Percentiles rank a stretch among this genome's conserved stretches.
Evolutionary conservation across 1,139 yeast genomes (phyloP).

Genomic region (Pichia sp.): DNA sequence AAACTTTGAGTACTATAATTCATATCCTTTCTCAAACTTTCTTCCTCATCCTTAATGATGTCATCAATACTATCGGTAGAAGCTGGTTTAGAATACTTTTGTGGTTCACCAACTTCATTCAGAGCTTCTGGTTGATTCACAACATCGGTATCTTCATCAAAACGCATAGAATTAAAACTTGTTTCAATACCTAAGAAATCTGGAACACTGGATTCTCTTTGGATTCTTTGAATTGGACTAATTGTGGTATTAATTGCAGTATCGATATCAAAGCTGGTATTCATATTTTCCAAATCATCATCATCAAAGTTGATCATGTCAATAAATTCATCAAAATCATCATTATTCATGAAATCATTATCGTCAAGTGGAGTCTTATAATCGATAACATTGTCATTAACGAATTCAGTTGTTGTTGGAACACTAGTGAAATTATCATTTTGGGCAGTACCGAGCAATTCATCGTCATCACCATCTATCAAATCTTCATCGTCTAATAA

Average conservation of each 20-base stretch:
- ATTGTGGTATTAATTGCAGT: slow-evolving; percentile 18
- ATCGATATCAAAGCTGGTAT: slow-evolving; percentile 26
- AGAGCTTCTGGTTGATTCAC: neutral
- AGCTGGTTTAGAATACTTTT: neutral
- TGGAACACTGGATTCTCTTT: slow-evolving; percentile 16
- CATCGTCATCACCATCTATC: too few species aligned
- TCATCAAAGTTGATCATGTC: slow-evolving; percentile 64
- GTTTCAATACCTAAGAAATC: slow-evolving; percentile 21
- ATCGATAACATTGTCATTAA: neutral
- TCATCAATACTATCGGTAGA: slow-evolving; percentile 17
- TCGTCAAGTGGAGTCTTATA: too few species aligned
- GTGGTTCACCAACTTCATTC: neutral
- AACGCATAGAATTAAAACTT: slow-evolving; percentile 9
- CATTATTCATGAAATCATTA: slow-evolving; percentile 6
- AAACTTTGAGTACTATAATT: slow-evolving; percentile 9
- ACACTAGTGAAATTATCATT: neutral
- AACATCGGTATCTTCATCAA: slow-evolving; percentile 12
- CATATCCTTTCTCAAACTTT: slow-evolving; percentile 7
- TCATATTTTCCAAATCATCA: slow-evolving; percentile 27
- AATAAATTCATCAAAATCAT: slow-evolving; percentile 56
- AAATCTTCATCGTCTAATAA: too few species aligned
- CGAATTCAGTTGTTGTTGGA: neutral
- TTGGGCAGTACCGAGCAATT: too few species aligned
- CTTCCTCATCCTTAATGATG: slow-evolving; percentile 16
- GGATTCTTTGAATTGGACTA: slow-evolving; percentile 14